Evolutionary conservation across 1,284 basidiomycete species (phyloP), one percentile per base, ranked within the genome.

Genomic region (Peniophora sp.): DNA sequence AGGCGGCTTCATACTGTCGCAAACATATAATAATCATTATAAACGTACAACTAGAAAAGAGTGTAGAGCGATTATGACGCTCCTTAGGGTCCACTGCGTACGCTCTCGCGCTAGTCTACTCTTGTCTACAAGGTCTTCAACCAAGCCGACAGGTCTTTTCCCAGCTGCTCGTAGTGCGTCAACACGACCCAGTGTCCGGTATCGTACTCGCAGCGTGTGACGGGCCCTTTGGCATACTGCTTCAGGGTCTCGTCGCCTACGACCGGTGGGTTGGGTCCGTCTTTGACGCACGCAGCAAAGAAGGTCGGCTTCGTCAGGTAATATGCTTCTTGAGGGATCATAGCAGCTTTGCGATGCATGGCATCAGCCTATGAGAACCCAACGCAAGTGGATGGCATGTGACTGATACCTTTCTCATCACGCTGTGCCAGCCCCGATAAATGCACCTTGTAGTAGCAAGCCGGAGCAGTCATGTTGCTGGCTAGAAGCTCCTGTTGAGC

Each of bases 131-230:
- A n/a, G n/a, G n/a, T n/a, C 27, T 32, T 32, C 27, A 41, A 20
- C 37, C 37, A 41, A 5, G 37, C 37, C 18, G 18, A 20, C n/a
- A 41, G 15, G 37, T 41, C 37, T 15, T n/a, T 41, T 8, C 37
- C 37, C 8, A 41, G 37, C 15, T n/a, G n/a, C 37, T 41, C 37
- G 37, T 41, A 41, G 9, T 51, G 54, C 37, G 58, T 58, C 17
- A 65, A 54, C 53, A 60, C 57, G 8, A 67, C 56, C 65, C 65
- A 68, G 54, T 69, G 67, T 11, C 57, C 61, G 8, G 64, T 54
- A 36, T 64, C 61, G 51, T 60, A 66, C 43, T 61, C 62, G 24
- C 58, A 56, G n/a, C 62, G 51, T 1, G 60, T 63, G 23, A 59
- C 27, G 47, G 45, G 49, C 45, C 36, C 49, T 24, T 49, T 50